Evolutionary conservation across 2,329 filamentous ascomycete genomes (phyloP), one percentile per base, ranked within the genome.

Genomic region (Fusarium begoniae): DNA sequence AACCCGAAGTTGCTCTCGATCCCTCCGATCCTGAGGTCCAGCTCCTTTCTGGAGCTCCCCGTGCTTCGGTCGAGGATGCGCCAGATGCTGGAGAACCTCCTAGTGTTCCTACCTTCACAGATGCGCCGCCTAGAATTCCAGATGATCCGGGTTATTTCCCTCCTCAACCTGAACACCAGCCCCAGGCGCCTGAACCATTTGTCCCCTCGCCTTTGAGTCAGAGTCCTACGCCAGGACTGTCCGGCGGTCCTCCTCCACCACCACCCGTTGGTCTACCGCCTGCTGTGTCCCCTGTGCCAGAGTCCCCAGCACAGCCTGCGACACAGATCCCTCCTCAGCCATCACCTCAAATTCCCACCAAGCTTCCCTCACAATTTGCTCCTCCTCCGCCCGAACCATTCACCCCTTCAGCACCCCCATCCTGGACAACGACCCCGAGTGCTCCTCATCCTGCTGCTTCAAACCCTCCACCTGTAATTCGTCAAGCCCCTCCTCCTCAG

Each of bases 21-120:
- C 87, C 89, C 2, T 87, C 88, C 61, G 92, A 94, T 70, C 88
- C 90, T 5, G 91, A 93, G 57, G 89, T 93, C 4, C 87, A 89
- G 77, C 82, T 85, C 47, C 83, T 80, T 82, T 81, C 79, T 2
- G 78, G 70, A 50, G 81, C 84, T 3, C 83, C 81, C 18, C 82
- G 84, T 1, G 86, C 83, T 20, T 86, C 85, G 10, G 84, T 87
- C 40, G 90, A 92, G 66, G 89, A 91, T 55, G 85, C 81, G 2
- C 83, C 86, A 1, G 88, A 90, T 54, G 81, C 82, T 6, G 84
- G 83, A 6, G 79, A 81, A 61, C 74, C 77, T 30, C 70, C 64
- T 54, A 73, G 43, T 41, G 70, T 82, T 41, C 79, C 80, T 24
- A 79, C 75, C 22, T 75, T 76, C 30, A 65, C 76, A 69, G 63